These are phyloP conservation scores for Colletotrichum higginsianum DNA, from an alignment of 2,329 filamentous ascomycete genomes.

Conservation along the genomic window DNA sequence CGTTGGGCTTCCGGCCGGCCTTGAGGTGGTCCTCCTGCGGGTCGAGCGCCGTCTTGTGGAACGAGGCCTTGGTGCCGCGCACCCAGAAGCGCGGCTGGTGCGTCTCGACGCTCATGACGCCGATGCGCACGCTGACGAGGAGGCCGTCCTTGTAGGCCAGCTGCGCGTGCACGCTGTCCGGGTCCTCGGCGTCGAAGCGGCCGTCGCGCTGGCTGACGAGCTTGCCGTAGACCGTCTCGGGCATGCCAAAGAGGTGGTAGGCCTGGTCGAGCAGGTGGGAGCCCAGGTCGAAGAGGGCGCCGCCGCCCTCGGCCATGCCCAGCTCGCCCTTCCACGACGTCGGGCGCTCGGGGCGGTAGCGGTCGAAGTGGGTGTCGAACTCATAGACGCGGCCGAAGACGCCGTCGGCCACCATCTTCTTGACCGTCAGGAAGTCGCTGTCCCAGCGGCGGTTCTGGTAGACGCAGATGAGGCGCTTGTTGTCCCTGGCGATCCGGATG, in stretches of 20 bases:
- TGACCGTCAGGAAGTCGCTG: slow-evolving; percentile 80
- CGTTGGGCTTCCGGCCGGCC: slow-evolving; percentile 72
- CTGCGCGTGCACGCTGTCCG: slow-evolving; percentile 74
- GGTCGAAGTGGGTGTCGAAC: slow-evolving; percentile 86
- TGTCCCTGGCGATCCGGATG: slow-evolving; percentile 66
- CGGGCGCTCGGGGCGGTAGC: slow-evolving; percentile 74
- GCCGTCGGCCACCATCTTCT: slow-evolving; percentile 71
- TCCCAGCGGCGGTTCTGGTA: slow-evolving; percentile 87
- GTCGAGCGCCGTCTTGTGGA: slow-evolving; percentile 80
- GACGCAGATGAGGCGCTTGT: slow-evolving; percentile 72
- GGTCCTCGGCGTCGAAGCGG: slow-evolving; percentile 61
- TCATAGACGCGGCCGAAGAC: slow-evolving; percentile 81
- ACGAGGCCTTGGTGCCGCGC: slow-evolving; percentile 80
- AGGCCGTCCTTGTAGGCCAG: slow-evolving; percentile 76
- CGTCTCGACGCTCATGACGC: slow-evolving; percentile 77
- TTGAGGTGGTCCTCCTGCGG: slow-evolving; percentile 82
- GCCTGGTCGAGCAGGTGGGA: slow-evolving; percentile 84
- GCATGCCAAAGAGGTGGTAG: slow-evolving; percentile 79
- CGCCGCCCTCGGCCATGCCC: slow-evolving; percentile 73
- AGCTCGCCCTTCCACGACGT: slow-evolving; percentile 77
- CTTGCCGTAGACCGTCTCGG: slow-evolving; percentile 76
- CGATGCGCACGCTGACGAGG: slow-evolving; percentile 78
- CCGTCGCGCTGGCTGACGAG: slow-evolving; percentile 76
- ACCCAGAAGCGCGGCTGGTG: slow-evolving; percentile 84
- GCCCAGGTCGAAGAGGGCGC: slow-evolving; percentile 81